Evolutionary conservation across 108 stramenopile genomes (phyloP).

Genomic region (Nitzschia inconspicua): DNA sequence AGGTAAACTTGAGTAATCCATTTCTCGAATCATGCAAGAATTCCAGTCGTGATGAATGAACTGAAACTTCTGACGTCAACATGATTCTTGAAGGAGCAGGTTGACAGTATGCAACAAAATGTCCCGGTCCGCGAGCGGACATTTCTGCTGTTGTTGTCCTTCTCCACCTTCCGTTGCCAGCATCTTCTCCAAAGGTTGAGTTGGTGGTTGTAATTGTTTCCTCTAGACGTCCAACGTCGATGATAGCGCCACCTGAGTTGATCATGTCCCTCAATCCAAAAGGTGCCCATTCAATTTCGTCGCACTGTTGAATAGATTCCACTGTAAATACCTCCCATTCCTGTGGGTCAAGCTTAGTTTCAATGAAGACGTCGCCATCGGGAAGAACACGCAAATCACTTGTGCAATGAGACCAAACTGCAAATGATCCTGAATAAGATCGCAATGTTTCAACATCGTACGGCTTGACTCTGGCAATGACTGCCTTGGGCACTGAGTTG

Average conservation of each 20-base stretch:
- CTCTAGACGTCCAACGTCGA: conserved; percentile 4
- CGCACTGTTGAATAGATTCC: conserved; percentile 3
- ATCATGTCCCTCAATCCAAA: conserved; percentile 48
- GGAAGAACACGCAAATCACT: conserved; percentile 13
- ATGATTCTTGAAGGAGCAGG: conserved; percentile 23
- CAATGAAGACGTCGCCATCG: conserved; percentile 10
- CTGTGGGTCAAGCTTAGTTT: conserved; percentile 10
- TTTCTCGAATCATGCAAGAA: conserved; percentile 10
- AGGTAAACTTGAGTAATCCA: conserved; percentile 11
- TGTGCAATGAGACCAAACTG: conserved; percentile 23
- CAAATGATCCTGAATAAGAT: conserved; percentile 20
- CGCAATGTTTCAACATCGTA: conserved; percentile 26
- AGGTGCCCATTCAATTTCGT: conserved; percentile 28
- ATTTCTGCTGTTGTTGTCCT: conserved; percentile 20
- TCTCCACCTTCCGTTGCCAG: neutral
- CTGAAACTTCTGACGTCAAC: too few relatives aligned
- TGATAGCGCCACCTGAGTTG: conserved; percentile 42
- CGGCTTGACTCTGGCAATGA: conserved; percentile 15
- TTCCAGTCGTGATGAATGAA: too few relatives aligned
- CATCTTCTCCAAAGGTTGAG: neutral
- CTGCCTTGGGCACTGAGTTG: conserved; percentile 10
- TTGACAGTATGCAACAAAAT: conserved; percentile 32
- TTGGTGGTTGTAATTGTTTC: neutral
- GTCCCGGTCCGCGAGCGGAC: conserved; percentile 35
- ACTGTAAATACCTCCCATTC: conserved; percentile 44